A percentile compares a stretch with the other conserved stretches of the same genome.
phyloP scores from a whole-genome alignment of 73 alveolate species.

The Breviolum minutum region DNA sequence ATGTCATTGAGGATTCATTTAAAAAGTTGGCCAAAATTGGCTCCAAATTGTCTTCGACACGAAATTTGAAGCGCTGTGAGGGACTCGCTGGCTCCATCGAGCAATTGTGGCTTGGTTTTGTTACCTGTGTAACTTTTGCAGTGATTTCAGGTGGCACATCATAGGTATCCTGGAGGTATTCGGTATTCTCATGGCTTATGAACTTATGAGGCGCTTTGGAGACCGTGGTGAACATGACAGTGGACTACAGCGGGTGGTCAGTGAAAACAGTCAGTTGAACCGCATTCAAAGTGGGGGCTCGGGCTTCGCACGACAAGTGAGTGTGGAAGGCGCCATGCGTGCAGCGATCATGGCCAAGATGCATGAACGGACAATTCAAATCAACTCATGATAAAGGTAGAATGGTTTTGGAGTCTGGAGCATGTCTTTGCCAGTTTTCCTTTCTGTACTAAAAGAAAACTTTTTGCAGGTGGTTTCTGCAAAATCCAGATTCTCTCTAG shows the following conservation, averaged over 20 bases:
- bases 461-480: no score
- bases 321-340: conserved; percentile 25
- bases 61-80: no score
- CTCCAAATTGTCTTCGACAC: no score
- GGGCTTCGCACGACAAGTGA: conserved; percentile 17
- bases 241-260: conserved; percentile 40
- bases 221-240: background rate
- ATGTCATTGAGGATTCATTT: no score
- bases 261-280: conserved; percentile 21
- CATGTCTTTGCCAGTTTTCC: background rate
- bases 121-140: background rate
- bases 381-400: background rate
- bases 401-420: background rate
- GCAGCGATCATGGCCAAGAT: background rate
- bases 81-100: background rate
- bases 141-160: background rate
- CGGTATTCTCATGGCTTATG: background rate
- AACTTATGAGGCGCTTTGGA: conserved; percentile 38
- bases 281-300: conserved; percentile 43
- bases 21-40: no score
- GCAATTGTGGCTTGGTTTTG: conserved; percentile 11
- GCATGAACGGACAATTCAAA: no score
- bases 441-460: background rate
- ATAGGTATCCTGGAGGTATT: background rate
- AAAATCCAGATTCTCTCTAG: no score